Conservation (phyloP, 176 grass and related monocot species). For the Hordeum marinum region DNA sequence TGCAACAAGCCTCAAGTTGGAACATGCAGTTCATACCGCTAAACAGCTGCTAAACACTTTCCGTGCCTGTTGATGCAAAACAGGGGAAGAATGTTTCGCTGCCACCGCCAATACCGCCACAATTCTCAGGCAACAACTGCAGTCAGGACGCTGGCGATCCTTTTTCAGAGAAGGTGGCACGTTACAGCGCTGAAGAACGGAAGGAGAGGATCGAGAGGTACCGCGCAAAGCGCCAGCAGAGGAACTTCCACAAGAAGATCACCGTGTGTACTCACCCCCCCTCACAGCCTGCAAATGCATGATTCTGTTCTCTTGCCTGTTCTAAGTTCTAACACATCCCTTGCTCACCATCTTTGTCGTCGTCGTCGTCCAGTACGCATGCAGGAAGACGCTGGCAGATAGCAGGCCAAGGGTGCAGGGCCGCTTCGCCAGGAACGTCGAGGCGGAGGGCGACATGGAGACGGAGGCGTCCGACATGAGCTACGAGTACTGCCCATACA, state of each 20-base stretch:
- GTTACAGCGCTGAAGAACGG: conserved; percentile 76
- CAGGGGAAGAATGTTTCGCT: conserved; percentile 43
- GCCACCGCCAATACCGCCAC: background rate
- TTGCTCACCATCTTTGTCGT: background rate
- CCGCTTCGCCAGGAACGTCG: conserved; percentile 67
- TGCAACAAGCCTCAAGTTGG: background rate
- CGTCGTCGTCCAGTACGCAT: conserved; percentile 50
- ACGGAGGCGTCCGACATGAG: conserved; percentile 11
- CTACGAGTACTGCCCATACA: conserved; percentile 22
- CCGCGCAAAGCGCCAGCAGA: conserved; percentile 74
- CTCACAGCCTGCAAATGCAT: background rate
- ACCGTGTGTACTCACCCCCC: conserved; percentile 46
- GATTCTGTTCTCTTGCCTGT: background rate
- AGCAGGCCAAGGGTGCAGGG: conserved; percentile 80
- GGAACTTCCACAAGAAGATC: conserved; percentile 96
- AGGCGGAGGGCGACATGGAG: conserved; percentile 34
- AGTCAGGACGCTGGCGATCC: conserved; percentile 31
- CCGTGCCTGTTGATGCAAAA: background rate
- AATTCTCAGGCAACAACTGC: conserved; percentile 15
- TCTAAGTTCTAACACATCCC: background rate
- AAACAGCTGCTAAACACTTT: background rate
- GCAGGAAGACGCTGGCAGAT: conserved; percentile 96
- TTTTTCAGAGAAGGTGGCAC: conserved; percentile 34
- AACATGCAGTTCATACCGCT: background rate
- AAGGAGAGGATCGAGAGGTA: conserved; percentile 82